Evolutionary conservation across 495 filamentous ascomycete species (phyloP).

Genomic region (Recurvomyces mirabilis): DNA sequence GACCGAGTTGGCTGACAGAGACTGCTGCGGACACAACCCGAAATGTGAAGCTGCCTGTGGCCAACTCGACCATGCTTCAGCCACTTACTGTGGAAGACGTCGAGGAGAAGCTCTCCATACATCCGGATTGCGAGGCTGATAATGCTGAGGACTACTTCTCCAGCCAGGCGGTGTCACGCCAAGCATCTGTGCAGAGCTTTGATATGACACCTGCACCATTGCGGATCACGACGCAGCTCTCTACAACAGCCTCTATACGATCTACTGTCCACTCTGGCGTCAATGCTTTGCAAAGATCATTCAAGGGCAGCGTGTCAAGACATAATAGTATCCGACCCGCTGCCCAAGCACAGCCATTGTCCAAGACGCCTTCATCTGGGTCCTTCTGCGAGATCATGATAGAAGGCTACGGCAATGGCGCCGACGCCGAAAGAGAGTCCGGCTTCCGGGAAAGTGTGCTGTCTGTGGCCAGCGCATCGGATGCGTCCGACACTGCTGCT

Average conservation of each 20-base stretch:
- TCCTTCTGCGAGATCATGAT: slow-evolving; percentile 29
- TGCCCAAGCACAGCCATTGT: not conserved
- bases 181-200: slow-evolving; percentile 5
- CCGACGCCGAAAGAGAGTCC: not conserved
- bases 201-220: slow-evolving; percentile 11
- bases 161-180: slow-evolving; percentile 16
- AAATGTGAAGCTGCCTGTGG: too few species aligned
- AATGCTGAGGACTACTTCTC: slow-evolving; percentile 25
- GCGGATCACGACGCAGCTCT: slow-evolving; percentile 16
- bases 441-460: not conserved
- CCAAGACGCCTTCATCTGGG: slow-evolving; percentile 1
- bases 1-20: slow-evolving; percentile 1
- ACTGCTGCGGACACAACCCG: too few species aligned
- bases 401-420: slow-evolving; percentile 29
- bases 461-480: not conserved
- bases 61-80: too few species aligned
- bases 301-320: slow-evolving; percentile 17
- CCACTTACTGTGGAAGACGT: not conserved
- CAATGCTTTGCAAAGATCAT: slow-evolving; percentile 8
- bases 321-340: slow-evolving; percentile 19
- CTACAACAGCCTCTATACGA: slow-evolving; percentile 14
- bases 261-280: slow-evolving; percentile 18
- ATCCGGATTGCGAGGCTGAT: slow-evolving; percentile 32
- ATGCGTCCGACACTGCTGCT: not conserved
- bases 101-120: slow-evolving; percentile 18